Conservation (phyloP, 306 rosid species). For the Phaseolus lunatus region DNA sequence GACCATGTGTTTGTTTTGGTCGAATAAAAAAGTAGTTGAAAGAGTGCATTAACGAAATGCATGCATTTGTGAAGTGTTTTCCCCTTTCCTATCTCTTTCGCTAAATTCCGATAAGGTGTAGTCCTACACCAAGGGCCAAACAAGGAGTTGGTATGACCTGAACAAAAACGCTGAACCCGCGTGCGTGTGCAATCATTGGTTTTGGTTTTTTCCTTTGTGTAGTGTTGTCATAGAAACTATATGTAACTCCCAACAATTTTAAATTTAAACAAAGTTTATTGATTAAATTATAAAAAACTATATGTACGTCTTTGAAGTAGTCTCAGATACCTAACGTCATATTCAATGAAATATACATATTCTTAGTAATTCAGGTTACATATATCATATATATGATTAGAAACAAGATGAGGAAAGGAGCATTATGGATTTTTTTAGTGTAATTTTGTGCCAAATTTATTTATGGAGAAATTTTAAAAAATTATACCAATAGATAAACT, state of each 20-base stretch:
- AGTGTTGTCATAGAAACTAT: neutral
- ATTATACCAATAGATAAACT: no score
- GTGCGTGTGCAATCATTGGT: slow-evolving; percentile 47
- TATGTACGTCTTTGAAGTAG: no score
- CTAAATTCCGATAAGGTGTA: slow-evolving; percentile 15
- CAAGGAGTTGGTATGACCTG: neutral
- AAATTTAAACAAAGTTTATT: neutral
- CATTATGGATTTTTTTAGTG: no score
- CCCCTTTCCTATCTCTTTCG: slow-evolving; percentile 38
- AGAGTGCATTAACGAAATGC: slow-evolving; percentile 13
- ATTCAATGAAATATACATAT: no score
- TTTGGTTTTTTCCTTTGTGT: slow-evolving; percentile 12
- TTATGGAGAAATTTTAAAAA: no score
- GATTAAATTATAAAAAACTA: no score
- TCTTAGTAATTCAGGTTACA: no score
- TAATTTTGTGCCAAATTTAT: no score
- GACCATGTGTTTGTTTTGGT: slow-evolving; percentile 26
- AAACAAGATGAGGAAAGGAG: no score
- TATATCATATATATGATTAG: no score
- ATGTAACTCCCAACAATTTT: neutral
- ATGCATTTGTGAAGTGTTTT: slow-evolving; percentile 1
- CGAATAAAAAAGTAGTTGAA: slow-evolving; percentile 29
- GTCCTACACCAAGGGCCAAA: no score
- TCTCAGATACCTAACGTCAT: no score
- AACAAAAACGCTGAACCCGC: slow-evolving; percentile 21